A percentile compares a stretch with the other conserved stretches of the same genome.
Conservation (phyloP, 768 basidiomycete genomes). For the Termitomyces sp. region DNA sequence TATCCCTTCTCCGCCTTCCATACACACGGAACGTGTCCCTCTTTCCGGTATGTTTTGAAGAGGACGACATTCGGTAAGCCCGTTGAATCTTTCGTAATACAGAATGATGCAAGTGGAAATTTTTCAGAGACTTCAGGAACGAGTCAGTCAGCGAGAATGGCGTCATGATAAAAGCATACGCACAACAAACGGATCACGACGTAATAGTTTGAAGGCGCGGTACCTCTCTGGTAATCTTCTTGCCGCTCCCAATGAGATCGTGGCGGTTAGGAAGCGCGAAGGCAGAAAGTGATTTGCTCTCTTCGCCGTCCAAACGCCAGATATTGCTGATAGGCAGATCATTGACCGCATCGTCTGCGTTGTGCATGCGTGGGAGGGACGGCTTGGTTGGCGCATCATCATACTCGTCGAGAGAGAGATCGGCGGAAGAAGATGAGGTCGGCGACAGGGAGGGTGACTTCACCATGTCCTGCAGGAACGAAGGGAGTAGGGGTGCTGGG, state of each 20-base stretch:
- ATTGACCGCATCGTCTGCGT: slow-evolving; percentile 22
- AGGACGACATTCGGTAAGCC: not conserved
- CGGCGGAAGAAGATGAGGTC: slow-evolving; percentile 59
- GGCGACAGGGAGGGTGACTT: slow-evolving; percentile 63
- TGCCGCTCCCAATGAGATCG: slow-evolving; percentile 28
- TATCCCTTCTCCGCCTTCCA: slow-evolving; percentile 6
- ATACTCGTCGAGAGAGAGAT: slow-evolving; percentile 58
- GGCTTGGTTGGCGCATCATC: slow-evolving; percentile 27
- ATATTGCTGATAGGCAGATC: slow-evolving; percentile 45
- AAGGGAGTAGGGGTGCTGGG: slow-evolving; percentile 57
- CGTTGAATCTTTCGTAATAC: slow-evolving; percentile 7
- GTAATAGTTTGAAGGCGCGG: slow-evolving; percentile 16
- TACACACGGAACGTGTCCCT: slow-evolving; percentile 2
- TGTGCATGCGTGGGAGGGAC: slow-evolving; percentile 23
- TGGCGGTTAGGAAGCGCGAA: slow-evolving; percentile 41
- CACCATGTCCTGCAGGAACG: slow-evolving; percentile 72
- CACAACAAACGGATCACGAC: slow-evolving; percentile 15
- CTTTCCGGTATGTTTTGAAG: slow-evolving; percentile 1
- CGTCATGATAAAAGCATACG: not conserved
- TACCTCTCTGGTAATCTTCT: slow-evolving; percentile 34
- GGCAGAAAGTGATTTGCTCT: slow-evolving; percentile 48
- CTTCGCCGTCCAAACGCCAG: slow-evolving; percentile 70
- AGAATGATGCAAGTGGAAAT: slow-evolving; percentile 6
- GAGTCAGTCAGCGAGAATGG: not conserved
- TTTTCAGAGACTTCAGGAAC: not conserved